These are phyloP conservation scores for Stagonosporopsis tanaceti DNA, from an alignment of 2,329 filamentous ascomycete genomes.

Conservation along the genomic window DNA sequence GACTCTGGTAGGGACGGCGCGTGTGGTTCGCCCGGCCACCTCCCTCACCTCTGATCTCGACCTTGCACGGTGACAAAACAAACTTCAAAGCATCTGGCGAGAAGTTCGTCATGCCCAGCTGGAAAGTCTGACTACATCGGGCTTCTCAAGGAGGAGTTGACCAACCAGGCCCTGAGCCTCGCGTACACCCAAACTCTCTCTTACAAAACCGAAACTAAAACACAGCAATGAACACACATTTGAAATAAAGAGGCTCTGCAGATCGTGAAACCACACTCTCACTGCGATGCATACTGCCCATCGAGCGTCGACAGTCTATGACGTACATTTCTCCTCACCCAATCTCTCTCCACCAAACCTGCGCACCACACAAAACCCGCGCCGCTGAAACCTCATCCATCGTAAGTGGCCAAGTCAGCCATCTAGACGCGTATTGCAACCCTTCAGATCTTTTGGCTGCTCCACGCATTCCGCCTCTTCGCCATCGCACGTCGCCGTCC, in stretches of 20 bases:
- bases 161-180: neutral
- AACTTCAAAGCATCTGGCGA: neutral
- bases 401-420: neutral
- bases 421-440: neutral
- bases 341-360: neutral
- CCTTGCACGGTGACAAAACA: neutral
- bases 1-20: too few relatives aligned
- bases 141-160: neutral
- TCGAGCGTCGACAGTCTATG: neutral
- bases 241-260: neutral
- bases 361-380: neutral
- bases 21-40: neutral
- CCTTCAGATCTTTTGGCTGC: neutral
- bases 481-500: neutral
- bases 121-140: neutral
- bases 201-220: neutral
- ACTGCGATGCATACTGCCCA: neutral
- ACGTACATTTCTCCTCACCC: conserved; percentile 1
- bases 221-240: neutral
- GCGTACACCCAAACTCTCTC: neutral
- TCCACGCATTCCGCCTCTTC: neutral
- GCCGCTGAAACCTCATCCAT: neutral
- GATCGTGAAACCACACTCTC: neutral
- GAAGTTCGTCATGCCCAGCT: neutral
- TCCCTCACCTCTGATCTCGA: neutral